Base-by-base conservation (phyloP, 257 asterid species). In the Mentha longifolia region DNA sequence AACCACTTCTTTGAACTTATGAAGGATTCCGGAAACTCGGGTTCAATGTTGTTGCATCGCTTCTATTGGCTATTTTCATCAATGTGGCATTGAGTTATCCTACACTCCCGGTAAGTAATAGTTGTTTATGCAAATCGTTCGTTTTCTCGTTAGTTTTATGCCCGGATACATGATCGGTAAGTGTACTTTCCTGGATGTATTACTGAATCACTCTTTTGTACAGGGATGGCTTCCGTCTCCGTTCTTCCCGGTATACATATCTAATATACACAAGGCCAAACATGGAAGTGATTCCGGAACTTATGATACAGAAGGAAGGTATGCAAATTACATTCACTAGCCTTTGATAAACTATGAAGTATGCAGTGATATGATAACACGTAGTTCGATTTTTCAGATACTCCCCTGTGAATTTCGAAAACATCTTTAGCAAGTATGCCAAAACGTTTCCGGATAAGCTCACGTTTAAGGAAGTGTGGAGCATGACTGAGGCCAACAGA, bases 281-380 rank as follows among this genome's bases (percentile, higher is more conserved):
- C 96, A 92, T 51, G 98, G 98, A 33, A 92, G 98, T 25, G 95
- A 88, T 73, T 75, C 97, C 0, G 89, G 83, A 50, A 83, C 92
- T 17, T 92, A 81, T 20, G 96, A 92, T 64, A 79, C 78, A 0
- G 98, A 92, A 83, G 98, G 96, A 74, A 86, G 98, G 96, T 81
- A 78, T 11, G 63, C 20, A 42, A 17, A 25, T 5, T 10, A 14
- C 9, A 16, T 42, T 3, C 33, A 50, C n/a, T 2, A 33, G 60
- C 46, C 31, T 22, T 19, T 1, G 1, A 2, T 56, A 25, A 55
- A 39, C 56, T 10, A 19, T 12, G 9, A 42, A 13, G 9, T 8
- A 49, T 47, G 12, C 13, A 16, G n/a, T 12, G 17, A 14, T 28
- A 42, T 3, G 3, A 12, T 61, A 25, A 72, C 11, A 11, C 9